These are phyloP conservation scores for Ophiostoma populinum DNA, from an alignment of 2,329 filamentous ascomycete genomes.

Conservation along the genomic window DNA sequence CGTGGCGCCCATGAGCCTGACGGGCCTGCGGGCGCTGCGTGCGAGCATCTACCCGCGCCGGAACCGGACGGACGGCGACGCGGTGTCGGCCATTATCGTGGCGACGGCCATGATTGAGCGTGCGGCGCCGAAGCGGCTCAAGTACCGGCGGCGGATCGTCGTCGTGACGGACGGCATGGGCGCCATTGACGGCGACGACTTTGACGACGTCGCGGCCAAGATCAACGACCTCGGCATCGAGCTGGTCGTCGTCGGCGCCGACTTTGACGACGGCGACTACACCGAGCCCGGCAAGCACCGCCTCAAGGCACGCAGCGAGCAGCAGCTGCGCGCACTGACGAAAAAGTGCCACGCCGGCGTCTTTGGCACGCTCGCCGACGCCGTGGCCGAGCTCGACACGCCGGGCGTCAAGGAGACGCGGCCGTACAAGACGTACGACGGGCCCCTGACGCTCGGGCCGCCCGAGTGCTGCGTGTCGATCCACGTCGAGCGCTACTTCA, in stretches of 20 bases:
- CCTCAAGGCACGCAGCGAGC: conserved; percentile 51
- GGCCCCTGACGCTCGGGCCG: conserved; percentile 64
- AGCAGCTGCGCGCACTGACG: conserved; percentile 43
- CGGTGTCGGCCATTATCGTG: conserved; percentile 72
- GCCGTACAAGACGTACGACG: conserved; percentile 65
- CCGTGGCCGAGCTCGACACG: conserved; percentile 59
- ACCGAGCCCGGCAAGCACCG: conserved; percentile 75
- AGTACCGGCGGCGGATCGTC: conserved; percentile 65
- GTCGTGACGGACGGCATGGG: conserved; percentile 72
- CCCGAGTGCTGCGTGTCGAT: conserved; percentile 60
- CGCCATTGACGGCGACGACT: conserved; percentile 51
- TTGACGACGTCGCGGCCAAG: conserved; percentile 53
- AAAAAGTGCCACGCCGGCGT: conserved; percentile 49
- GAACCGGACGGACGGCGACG: conserved; percentile 47
- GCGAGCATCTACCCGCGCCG: conserved; percentile 46
- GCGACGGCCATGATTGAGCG: conserved; percentile 68
- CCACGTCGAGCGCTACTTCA: conserved; percentile 79
- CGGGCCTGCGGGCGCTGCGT: conserved; percentile 49
- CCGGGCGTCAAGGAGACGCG: conserved; percentile 62
- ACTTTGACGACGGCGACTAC: conserved; percentile 82
- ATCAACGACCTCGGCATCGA: conserved; percentile 64
- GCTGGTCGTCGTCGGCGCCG: conserved; percentile 66
- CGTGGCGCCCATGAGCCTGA: conserved; percentile 42
- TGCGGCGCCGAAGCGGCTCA: conserved; percentile 60
- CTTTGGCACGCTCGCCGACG: conserved; percentile 75